Evolutionary conservation across 371 early-diverging fungal species (phyloP), one percentile per base, ranked within the genome.

Genomic region (Mortierella sp.): DNA sequence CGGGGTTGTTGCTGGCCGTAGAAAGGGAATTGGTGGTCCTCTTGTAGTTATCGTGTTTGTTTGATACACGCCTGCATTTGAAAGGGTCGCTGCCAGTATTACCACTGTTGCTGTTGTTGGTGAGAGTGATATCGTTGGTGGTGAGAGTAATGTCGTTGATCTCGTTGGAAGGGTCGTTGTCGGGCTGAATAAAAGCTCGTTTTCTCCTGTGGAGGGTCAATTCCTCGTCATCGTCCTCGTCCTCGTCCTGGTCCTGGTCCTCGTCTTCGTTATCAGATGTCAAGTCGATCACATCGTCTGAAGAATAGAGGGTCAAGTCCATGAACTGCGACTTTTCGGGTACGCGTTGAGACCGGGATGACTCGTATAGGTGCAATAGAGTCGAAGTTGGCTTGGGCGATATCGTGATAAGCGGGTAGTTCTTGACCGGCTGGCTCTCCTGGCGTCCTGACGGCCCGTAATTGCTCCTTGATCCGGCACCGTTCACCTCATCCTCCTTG

Each of bases 221-320:
- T 7, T 14, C n/a, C 11, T 27, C 29, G 12, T 71, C 41, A 51
- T 51, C 21, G 4, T n/a, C 27, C 10, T 71, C n/a, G n/a, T 11
- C 29, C 11, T 71, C 46, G 11, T 10, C 48, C 21, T n/a, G 12
- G 4, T 71, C n/a, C 2, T n/a, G n/a, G 6, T 71, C 48, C 18
- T 71, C 48, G 18, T 46, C 32, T 14, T 71, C 48, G 14, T 44
- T 71, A 14, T 71, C 71, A 43, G 48, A 46, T 16, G 71, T 71
- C 68, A 68, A 21, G 35, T 68, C 68, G 24, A 68, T 68, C 68
- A 68, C 68, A 68, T 68, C 43, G 21, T 16, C 38, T 38, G 68
- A 24, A 11, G 68, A 18, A 6, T 21, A 68, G 41, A 68, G 68
- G 24, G 68, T 68, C 68, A 68, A 41, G 68, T 68, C 41, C 41